Percentiles rank a stretch among this genome's conserved stretches.
Evolutionary conservation across 306 rosid species (phyloP).

Genomic region (Cicer arietinum): DNA sequence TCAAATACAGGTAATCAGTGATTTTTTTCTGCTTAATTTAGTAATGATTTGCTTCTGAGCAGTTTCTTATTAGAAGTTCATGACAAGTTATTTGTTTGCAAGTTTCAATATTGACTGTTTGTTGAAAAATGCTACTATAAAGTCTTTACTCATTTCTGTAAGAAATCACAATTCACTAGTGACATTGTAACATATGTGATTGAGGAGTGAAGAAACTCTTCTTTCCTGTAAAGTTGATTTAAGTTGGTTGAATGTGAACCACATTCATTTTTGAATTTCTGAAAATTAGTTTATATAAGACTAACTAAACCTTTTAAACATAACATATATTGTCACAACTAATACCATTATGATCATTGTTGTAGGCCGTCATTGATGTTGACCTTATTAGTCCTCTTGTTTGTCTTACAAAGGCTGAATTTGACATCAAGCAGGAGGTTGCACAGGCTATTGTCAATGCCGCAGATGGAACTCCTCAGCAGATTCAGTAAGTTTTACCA

Average conservation of each 20-base stretch:
- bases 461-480: constrained; percentile 56
- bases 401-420: constrained; percentile 78
- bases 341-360: not conserved
- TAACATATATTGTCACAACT: not conserved
- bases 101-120: not conserved
- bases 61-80: not conserved
- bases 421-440: constrained; percentile 91
- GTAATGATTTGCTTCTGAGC: not conserved
- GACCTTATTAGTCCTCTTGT: constrained; percentile 68
- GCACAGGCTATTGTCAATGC: constrained; percentile 93
- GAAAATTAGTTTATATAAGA: no score
- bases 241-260: not conserved
- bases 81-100: no score
- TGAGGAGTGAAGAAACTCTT: no score
- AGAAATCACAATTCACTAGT: no score
- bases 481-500: not conserved
- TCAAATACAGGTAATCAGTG: constrained; percentile 72
- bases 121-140: not conserved
- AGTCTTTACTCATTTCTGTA: not conserved
- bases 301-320: no score
- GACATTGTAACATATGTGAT: no score
- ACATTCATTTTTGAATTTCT: not conserved
- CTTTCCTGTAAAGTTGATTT: not conserved
- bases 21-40: not conserved
- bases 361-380: constrained; percentile 70